Base-by-base conservation (phyloP, 148 eudicot species). In the Nepenthes gracilis region DNA sequence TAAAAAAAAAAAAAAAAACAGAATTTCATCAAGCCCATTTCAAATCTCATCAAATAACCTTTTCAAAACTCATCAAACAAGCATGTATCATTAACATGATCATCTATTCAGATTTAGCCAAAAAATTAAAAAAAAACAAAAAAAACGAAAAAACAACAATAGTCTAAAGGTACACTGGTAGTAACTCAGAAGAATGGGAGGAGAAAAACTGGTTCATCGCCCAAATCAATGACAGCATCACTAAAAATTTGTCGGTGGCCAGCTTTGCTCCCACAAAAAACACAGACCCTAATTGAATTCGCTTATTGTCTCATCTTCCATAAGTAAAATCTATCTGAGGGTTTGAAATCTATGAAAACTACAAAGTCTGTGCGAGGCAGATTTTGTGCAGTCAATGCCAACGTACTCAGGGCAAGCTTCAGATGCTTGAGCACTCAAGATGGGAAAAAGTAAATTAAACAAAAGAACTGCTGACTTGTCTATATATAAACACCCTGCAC, bases 201-300 rank as follows among this genome's bases (percentile, higher is more conserved):
- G 12, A 53, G 43, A 48, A 75, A 75, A 58, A 90, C 97, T 90
- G 87, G 63, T 75, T 88, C 86, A 80, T 80, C 71, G 51, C 90
- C 97, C 75, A 92, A 83, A 7, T 85, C 90, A 77, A 76, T 60
- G 75, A 96, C 94, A 73, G 96, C 97, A 71, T 81, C 85, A 69
- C 96, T 80, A 80, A 92, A 92, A 35, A 88, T 81, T 68, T 81
- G 69, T 74, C 89, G 77, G 57, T 78, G 70, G 45, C 97, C 97
- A 67, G 87, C 79, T 59, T 83, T 73, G 65, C 97, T 92, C 52
- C 97, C 97, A 68, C 97, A 92, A 71, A 87, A 92, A 5, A 92
- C 97, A 78, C 97, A 92, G 11, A 92, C 78, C 71, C 64, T 88
- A 66, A 23, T 80, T 85, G 85, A 92, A 92, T 59, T 66, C 77